A percentile compares a stretch with the other conserved stretches of the same genome.
Conservation (phyloP, 2,329 filamentous ascomycete species). For the Aspergillus fijiensis region DNA sequence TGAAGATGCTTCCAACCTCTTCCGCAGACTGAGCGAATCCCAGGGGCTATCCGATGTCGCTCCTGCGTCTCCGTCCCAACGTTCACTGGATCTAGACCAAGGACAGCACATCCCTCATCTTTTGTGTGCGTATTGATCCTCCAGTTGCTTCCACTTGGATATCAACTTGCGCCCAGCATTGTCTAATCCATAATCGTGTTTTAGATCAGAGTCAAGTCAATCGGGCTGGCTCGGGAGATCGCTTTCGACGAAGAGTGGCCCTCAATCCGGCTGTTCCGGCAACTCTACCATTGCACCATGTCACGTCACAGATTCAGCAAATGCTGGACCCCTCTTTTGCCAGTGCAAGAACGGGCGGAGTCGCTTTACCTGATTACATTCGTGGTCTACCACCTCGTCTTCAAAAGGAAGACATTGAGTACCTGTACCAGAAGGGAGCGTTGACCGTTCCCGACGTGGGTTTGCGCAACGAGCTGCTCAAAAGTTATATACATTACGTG, state of each 20-base stretch:
- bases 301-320: constrained; percentile 38
- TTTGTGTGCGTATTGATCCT: constrained; percentile 53
- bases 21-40: constrained; percentile 30
- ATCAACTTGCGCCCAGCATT: neutral
- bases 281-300: constrained; percentile 37
- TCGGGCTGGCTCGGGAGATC: constrained; percentile 51
- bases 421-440: constrained; percentile 80
- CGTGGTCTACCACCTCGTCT: constrained; percentile 76
- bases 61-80: constrained; percentile 46
- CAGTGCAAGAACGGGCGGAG: constrained; percentile 49
- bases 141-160: neutral
- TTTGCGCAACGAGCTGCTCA: constrained; percentile 77
- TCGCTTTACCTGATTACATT: constrained; percentile 66
- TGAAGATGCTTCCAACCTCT: constrained; percentile 33
- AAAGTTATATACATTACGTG: constrained; percentile 82
- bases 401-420: constrained; percentile 76
- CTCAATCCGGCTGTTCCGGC: constrained; percentile 43
- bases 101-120: constrained; percentile 63
- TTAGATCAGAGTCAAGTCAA: constrained; percentile 34
- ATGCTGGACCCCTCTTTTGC: constrained; percentile 46
- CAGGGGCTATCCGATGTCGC: constrained; percentile 32
- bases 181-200: constrained; percentile 14
- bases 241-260: constrained; percentile 47
- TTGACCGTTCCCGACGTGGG: constrained; percentile 68
- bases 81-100: constrained; percentile 48